Base-by-base conservation (phyloP, 2,329 filamentous ascomycete species). In the Fusarium sp. region DNA sequence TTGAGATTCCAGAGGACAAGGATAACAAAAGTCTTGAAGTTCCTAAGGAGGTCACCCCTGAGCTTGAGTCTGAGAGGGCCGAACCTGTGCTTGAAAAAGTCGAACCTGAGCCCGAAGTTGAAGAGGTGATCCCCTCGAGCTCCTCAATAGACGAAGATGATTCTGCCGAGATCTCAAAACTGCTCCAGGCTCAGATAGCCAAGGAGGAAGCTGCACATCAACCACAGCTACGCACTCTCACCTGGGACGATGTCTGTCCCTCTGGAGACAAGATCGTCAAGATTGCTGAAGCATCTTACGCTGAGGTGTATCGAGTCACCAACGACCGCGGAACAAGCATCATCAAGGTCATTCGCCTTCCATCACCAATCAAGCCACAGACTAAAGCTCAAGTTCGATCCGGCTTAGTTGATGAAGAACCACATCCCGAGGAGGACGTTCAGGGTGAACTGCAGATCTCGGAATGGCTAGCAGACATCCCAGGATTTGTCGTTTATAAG, bases 241-340 rank as follows among this genome's bases (percentile, higher is more conserved):
- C 82, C 2, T 91, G 89, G 88, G 78, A 82, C 30, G 87, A 90
- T 55, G 81, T 90, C 30, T 88, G 88, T 50, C 84, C 85, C 0
- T 78, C 81, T 0, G 83, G 82, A 18, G 84, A 87, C 72, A 77
- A 78, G 37, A 87, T 90, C 50, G 82, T 83, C 45, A 91, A 91
- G 78, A 90, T 91, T 53, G 88, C 89, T 12, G 89, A 91, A 75
- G 88, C 89, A 7, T 90, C 89, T 4, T 91, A 87, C 70, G 88
- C 89, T 8, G 89, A 91, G 74, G 88, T 91, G 12, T 91, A 90
- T 71, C 87, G 88, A 12, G 83, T 90, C 68, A 86, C 82, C 48
- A 90, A 89, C 73, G 80, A 83, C 46, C 81, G 84, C 18, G 88
- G 88, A 11, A 88, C 86, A 27, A 90, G 87, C 75, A 89, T 91